Percentiles rank a stretch among this genome's conserved stretches.
Evolutionary conservation across 2,329 filamentous ascomycete species (phyloP).

Genomic region (Neonectria magnoliae): DNA sequence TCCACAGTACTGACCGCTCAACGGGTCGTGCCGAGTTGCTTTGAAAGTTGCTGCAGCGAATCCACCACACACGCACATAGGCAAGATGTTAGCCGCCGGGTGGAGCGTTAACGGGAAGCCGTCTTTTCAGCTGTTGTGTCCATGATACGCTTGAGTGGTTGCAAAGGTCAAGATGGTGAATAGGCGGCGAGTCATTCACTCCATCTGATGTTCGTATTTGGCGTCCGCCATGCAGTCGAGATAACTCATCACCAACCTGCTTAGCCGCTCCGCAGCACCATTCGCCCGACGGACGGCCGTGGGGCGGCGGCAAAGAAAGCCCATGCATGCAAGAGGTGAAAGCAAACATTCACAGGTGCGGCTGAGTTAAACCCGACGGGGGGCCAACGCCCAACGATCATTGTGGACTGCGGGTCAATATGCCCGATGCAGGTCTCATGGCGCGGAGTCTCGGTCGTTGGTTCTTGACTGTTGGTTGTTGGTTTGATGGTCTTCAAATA

Average conservation of each 20-base stretch:
- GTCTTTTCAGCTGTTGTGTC: not conserved
- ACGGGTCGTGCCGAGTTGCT: not conserved
- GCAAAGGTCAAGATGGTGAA: not conserved
- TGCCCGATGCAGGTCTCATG: not conserved
- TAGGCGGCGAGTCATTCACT: not conserved
- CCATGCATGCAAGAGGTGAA: not conserved
- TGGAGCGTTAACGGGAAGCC: not conserved
- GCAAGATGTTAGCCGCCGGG: not conserved
- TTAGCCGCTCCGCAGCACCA: not conserved
- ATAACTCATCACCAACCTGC: not conserved
- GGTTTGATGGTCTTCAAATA: not conserved
- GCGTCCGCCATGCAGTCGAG: not conserved
- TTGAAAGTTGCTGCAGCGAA: not conserved
- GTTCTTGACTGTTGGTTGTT: not conserved
- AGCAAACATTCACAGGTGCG: not conserved
- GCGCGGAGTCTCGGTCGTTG: not conserved
- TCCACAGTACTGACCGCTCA: not conserved
- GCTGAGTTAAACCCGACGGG: not conserved
- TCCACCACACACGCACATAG: not conserved
- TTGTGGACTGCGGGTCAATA: not conserved
- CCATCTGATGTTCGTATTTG: not conserved
- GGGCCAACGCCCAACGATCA: not conserved
- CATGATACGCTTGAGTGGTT: not conserved
- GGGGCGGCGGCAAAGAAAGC: slow-evolving; percentile 1
- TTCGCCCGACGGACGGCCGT: not conserved